phyloP scores from a whole-genome alignment of 2,329 filamentous ascomycete species.

The Exserohilum rostratum region DNA sequence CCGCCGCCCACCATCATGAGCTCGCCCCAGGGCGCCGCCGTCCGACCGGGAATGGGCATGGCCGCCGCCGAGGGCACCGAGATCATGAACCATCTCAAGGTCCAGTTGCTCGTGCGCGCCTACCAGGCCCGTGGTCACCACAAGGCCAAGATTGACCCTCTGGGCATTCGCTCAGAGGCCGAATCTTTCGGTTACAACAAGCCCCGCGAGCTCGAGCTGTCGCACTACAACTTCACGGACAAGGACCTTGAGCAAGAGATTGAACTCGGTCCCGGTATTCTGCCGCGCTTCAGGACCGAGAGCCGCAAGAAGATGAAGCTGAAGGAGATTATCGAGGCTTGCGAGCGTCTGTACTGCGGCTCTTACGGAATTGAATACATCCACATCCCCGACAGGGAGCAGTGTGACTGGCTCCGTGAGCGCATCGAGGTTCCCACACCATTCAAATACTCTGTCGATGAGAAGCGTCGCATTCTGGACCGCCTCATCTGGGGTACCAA shows the following conservation, averaged over 20 bases:
- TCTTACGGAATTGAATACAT: conserved; percentile 99
- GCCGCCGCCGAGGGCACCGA: conserved; percentile 74
- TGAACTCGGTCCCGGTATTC: conserved; percentile 87
- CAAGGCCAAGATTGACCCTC: conserved; percentile 96
- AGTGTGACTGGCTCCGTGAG: conserved; percentile 98
- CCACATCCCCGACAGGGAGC: conserved; percentile 95
- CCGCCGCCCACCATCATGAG: conserved; percentile 92
- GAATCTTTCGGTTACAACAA: conserved; percentile 83
- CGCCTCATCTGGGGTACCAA: conserved; percentile 98
- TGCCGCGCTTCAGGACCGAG: conserved; percentile 90
- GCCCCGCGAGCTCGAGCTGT: conserved; percentile 90
- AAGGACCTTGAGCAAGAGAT: conserved; percentile 93
- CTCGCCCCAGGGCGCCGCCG: conserved; percentile 74
- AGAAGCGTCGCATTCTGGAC: conserved; percentile 97
- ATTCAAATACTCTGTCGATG: conserved; percentile 97
- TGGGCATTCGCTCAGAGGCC: conserved; percentile 87
- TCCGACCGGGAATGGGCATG: conserved; percentile 71
- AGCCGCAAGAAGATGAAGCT: conserved; percentile 94
- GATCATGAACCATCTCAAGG: conserved; percentile 95
- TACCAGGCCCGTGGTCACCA: conserved; percentile 98
- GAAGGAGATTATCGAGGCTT: conserved; percentile 89
- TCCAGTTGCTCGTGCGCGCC: conserved; percentile 93
- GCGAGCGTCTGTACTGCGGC: conserved; percentile 95
- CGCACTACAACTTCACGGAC: conserved; percentile 94
- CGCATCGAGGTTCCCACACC: conserved; percentile 91